Evolutionary conservation across 805 yeast genomes (phyloP).

Genomic region (Ogataea polymorpha): DNA sequence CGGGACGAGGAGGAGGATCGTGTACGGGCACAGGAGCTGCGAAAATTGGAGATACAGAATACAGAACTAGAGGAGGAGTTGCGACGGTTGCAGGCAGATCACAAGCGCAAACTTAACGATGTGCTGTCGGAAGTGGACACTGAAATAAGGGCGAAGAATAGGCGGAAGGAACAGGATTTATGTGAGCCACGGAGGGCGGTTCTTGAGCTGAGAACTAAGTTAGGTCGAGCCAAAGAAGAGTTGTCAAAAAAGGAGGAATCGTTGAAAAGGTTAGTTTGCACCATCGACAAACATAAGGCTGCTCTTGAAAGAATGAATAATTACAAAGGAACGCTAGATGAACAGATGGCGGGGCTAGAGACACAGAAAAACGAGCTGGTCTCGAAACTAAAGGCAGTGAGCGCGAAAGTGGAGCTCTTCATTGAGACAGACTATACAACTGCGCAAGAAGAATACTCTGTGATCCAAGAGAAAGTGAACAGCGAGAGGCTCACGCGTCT

Average conservation of each 20-base stretch:
- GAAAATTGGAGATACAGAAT: constrained; percentile 27
- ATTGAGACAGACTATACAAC: constrained; percentile 4
- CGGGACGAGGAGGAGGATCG: constrained; percentile 33
- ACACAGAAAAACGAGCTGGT: constrained; percentile 9
- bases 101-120: constrained; percentile 10
- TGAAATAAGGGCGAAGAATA: constrained; percentile 1
- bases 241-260: constrained; percentile 1
- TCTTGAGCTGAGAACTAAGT: constrained; percentile 1
- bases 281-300: constrained; percentile 5
- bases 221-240: not conserved
- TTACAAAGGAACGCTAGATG: constrained; percentile 17
- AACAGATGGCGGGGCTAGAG: constrained; percentile 12
- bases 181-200: constrained; percentile 13
- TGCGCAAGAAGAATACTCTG: not conserved
- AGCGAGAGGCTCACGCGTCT: constrained; percentile 20
- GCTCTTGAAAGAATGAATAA: constrained; percentile 1
- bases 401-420: constrained; percentile 9
- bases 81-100: constrained; percentile 10
- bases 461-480: constrained; percentile 4
- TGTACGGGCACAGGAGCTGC: constrained; percentile 25
- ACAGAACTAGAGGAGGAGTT: constrained; percentile 25
- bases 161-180: constrained; percentile 1
- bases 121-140: constrained; percentile 3
- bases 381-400: constrained; percentile 6
- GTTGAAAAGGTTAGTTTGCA: not conserved